Conservation (phyloP, 129 eudicot genomes). For the Ambrosia artemisiifolia region DNA sequence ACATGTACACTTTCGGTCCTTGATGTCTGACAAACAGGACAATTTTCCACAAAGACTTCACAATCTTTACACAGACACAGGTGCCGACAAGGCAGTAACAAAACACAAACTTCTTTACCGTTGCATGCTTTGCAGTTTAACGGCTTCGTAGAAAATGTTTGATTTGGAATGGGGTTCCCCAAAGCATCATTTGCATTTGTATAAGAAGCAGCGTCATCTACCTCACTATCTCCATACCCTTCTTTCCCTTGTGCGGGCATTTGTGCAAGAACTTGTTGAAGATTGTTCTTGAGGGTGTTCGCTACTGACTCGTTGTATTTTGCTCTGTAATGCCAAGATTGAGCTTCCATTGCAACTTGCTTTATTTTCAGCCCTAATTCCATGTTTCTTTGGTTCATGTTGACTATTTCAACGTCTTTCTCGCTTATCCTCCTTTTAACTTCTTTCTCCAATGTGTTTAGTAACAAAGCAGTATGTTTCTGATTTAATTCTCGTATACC, state of each 20-base stretch:
- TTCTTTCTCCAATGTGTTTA: constrained; percentile 57
- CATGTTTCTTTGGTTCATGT: constrained; percentile 56
- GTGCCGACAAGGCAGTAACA: constrained; percentile 71
- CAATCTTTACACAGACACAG: constrained; percentile 70
- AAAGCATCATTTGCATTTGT: constrained; percentile 21
- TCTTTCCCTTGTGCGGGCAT: constrained; percentile 41
- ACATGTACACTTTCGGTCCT: constrained; percentile 61
- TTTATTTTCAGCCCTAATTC: constrained; percentile 58
- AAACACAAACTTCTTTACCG: constrained; percentile 49
- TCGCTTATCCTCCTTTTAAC: constrained; percentile 40
- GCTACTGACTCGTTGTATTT: constrained; percentile 71
- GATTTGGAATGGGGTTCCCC: constrained; percentile 16
- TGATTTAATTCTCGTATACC: constrained; percentile 64
- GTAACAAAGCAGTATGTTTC: constrained; percentile 44
- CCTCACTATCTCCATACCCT: constrained; percentile 71
- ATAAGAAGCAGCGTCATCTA: constrained; percentile 56
- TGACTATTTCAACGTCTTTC: constrained; percentile 57
- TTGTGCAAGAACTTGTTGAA: constrained; percentile 55
- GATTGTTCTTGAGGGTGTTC: constrained; percentile 53
- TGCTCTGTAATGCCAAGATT: constrained; percentile 67
- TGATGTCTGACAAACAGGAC: constrained; percentile 61
- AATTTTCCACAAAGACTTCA: constrained; percentile 38
- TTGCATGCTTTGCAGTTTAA: constrained; percentile 53
- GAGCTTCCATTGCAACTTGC: constrained; percentile 57
- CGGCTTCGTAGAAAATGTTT: not conserved